Base-by-base conservation (phyloP, 306 rosid genomes). In the Cicer bijugum region DNA sequence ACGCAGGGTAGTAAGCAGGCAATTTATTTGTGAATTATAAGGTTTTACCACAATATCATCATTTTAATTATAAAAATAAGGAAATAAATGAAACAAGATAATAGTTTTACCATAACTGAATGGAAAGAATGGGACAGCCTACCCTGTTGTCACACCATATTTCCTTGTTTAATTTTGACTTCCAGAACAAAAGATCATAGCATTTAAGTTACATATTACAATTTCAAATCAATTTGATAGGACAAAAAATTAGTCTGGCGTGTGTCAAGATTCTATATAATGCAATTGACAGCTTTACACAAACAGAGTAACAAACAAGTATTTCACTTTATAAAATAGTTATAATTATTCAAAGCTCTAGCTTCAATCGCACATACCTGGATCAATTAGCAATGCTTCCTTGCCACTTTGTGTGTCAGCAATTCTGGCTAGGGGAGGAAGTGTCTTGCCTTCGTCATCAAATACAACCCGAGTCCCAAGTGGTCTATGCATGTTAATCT, bases 381-480 rank as follows among this genome's bases (percentile, higher is more conserved):
- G 85, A 81, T 94, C 98, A 65, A 87, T 83, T 61, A 70, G 19
- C 65, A 78, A 35, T 7, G 86, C 10, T 52, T 79, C 89, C 63
- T 64, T 57, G 69, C 71, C 83, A 57, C 75, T 69, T 4, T 85
- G 81, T 7, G 78, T 79, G 69, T 85, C 90, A 37, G 98, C 95
- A 47, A 91, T 65, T 85, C 83, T 84, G 2, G 94, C 97, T 57
- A 93, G 83, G 1, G 97, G 98, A 17, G 90, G 84, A 67, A 91
- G 84, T 51, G 88, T 72, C 81, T 91, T 84, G 67, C 96, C 95
- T 16, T 94, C 95, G 16, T 94, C 99, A 9, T 94, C 99, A 77
- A 89, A 91, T 50, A 90, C 90, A n/a, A 85, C 88, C 70, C 92
- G 86, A 42, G 84, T 87, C 65, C 99, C 97, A 4, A 82, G 57